Conservation (phyloP, 2,329 filamentous ascomycete species). For the Xylaria sp. region DNA sequence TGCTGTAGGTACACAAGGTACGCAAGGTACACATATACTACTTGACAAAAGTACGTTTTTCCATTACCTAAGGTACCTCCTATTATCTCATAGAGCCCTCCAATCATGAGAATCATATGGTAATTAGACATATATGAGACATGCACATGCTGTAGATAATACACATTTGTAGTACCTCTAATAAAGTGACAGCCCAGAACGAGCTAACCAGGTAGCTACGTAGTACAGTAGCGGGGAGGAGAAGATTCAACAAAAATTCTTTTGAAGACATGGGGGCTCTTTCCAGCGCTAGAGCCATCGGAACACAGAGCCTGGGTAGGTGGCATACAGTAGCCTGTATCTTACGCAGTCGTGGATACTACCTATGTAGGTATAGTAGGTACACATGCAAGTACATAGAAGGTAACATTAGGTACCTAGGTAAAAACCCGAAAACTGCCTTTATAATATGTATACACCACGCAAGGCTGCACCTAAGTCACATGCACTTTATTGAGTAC, state of each 20-base stretch:
- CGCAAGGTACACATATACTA: neutral
- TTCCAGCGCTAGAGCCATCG: slow-evolving; percentile 1
- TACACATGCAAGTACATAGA: too few relatives aligned
- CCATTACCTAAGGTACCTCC: slow-evolving; percentile 1
- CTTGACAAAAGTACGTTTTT: neutral
- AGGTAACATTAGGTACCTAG: too few relatives aligned
- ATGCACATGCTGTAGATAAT: slow-evolving; percentile 15
- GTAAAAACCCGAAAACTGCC: too few relatives aligned
- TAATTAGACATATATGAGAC: slow-evolving; percentile 10
- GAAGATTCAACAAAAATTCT: slow-evolving; percentile 19
- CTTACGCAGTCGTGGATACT: neutral
- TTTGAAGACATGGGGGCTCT: slow-evolving; percentile 10
- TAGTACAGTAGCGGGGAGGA: neutral
- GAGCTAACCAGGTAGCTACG: neutral
- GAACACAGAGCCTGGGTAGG: too few relatives aligned
- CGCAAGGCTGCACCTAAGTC: neutral
- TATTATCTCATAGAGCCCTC: neutral
- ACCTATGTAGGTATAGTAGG: too few relatives aligned
- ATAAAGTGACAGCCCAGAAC: slow-evolving; percentile 15
- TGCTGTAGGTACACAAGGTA: neutral
- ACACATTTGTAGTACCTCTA: neutral
- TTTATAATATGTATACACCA: too few relatives aligned
- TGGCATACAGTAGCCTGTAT: too few relatives aligned
- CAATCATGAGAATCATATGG: neutral
- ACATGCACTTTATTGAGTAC: neutral